Base-by-base conservation (phyloP, 306 rosid genomes). In the Rosa lucieae region DNA sequence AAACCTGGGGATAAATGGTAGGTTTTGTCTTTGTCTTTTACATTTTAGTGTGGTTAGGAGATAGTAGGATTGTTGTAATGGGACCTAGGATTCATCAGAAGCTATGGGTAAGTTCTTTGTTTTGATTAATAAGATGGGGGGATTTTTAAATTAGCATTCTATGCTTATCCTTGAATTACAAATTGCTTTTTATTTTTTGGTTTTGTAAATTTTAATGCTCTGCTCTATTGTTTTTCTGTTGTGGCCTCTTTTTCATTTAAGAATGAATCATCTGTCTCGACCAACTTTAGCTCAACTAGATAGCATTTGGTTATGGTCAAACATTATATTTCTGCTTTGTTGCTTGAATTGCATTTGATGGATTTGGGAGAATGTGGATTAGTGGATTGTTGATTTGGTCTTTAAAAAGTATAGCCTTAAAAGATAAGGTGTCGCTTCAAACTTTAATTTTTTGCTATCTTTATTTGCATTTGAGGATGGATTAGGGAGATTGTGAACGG, bases 71-170 rank as follows among this genome's bases (percentile, higher is more conserved):
- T 69, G 52, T 23, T 69, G 37, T n/a, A 42, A 4, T 69, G 18
- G 53, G 35, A 10, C 13, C 69, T 32, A 21, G 53, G 52, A 10
- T 8, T 67, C 66, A 23, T 82, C 78, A 78, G 85, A 79, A 52
- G 47, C 74, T 67, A 78, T 83, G 77, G 53, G 78, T 10, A 59
- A 77, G 59, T 73, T 80, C 56, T 84, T 77, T 79, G 49, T 77
- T 65, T 63, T 72, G 77, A 78, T 70, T 21, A 51, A 56, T 73
- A 71, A 77, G 55, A 68, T 68, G 72, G 85, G 77, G 67, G 77
- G 58, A 75, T 78, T 84, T 86, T 74, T 53, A 68, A 62, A 77
- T 15, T 61, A 74, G 75, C 73, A 37, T 77, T 46, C 62, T 68
- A 47, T 78, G 84, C 62, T 59, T 67, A 66, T 73, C 70, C 70